Evolutionary conservation across 257 asterid species (phyloP).

Genomic region (Coffea canephora): DNA sequence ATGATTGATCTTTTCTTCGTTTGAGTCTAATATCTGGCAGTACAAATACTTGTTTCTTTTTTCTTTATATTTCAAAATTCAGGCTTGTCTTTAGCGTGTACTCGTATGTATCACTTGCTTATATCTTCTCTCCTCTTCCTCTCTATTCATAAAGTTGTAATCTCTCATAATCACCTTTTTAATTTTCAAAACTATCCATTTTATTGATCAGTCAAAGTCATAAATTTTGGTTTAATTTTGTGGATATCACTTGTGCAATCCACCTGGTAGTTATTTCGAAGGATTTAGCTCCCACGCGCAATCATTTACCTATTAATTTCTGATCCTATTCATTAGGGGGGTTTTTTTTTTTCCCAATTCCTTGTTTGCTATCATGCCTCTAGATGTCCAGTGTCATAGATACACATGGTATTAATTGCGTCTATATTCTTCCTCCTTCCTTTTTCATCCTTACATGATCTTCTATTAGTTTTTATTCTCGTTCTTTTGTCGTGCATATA

Average conservation of each 20-base stretch:
- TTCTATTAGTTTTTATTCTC: background rate
- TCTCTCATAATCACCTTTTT: background rate
- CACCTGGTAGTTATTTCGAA: background rate
- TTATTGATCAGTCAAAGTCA: background rate
- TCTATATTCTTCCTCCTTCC: too few relatives aligned
- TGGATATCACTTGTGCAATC: background rate
- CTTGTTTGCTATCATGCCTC: background rate
- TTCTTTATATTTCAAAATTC: background rate
- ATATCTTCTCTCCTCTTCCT: background rate
- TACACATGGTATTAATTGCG: background rate
- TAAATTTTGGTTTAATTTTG: background rate
- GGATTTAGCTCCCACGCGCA: background rate
- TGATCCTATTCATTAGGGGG: background rate
- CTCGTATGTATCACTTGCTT: background rate
- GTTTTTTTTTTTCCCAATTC: background rate
- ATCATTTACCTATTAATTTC: background rate
- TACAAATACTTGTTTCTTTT: background rate
- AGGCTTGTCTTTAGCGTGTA: constrained; percentile 6
- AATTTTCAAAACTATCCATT: background rate
- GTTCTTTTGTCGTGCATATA: background rate
- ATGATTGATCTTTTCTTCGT: background rate
- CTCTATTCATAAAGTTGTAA: background rate
- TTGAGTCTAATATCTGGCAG: background rate
- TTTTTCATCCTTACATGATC: background rate
- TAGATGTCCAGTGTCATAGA: background rate